Evolutionary conservation across 192 early-diverging fungal species (phyloP).

Genomic region (Borealophlyctis nickersoniae): DNA sequence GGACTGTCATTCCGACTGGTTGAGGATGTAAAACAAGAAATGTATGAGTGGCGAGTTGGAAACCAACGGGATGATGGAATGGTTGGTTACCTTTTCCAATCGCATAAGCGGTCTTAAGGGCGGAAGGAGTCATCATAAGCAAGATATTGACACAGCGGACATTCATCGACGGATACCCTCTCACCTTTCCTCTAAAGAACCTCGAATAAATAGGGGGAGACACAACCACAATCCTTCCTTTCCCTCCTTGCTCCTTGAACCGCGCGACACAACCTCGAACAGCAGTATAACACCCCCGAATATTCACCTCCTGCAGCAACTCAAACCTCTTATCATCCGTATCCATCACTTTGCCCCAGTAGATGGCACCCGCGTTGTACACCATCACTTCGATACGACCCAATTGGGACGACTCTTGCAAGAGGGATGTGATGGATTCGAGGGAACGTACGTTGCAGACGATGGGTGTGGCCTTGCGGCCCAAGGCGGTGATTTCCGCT

Average conservation of each 20-base stretch:
- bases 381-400: conserved; percentile 34
- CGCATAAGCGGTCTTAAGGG: conserved; percentile 32
- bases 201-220: conserved; percentile 37
- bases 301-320: conserved; percentile 21
- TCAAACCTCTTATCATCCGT: conserved; percentile 25
- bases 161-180: no score
- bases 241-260: no score
- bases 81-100: conserved; percentile 18
- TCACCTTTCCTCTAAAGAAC: conserved; percentile 33
- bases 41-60: no score
- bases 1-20: conserved; percentile 33
- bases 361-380: conserved; percentile 41
- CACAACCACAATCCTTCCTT: conserved; percentile 31
- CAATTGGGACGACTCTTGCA: background rate
- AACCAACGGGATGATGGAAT: background rate
- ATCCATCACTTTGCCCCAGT: conserved; percentile 25
- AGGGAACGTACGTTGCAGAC: background rate
- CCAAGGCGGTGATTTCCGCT: background rate
- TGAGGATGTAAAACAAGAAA: background rate
- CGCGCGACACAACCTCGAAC: no score
- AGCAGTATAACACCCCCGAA: background rate
- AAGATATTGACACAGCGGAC: no score
- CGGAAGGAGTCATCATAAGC: no score
- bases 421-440: background rate
- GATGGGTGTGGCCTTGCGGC: background rate